Evolutionary conservation across 2,329 filamentous ascomycete species (phyloP), one percentile per base, ranked within the genome.

Genomic region (Alternaria gaisen): DNA sequence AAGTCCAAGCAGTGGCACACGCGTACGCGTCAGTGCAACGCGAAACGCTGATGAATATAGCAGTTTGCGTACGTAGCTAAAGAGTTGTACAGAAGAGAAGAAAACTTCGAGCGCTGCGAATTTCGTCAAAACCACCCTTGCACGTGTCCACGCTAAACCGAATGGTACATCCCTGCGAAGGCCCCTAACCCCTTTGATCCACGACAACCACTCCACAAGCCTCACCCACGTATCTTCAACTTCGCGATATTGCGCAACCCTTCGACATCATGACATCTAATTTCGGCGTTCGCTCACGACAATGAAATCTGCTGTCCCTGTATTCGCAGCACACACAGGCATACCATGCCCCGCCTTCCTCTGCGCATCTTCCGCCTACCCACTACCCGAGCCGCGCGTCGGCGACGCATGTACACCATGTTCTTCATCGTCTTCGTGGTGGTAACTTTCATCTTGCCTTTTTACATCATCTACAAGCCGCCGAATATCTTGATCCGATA

Each of bases 401-500:
- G 80, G 57, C 72, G 66, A 26, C 70, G 79, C 47, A 50, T 80
- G n/a, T 57, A 72, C 46, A 77, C 77, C 51, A 78, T 81, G 77
- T 53, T 81, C 46, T 48, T 74, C 41, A 64, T 73, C 26, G 22
- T 78, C 12, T 24, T 63, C 24, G 61, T 74, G 18, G 28, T 76
- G 8, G 61, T 71, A 52, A 64, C 72, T 44, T 64, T 80, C 41
- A 22, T 77, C 41, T 56, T 69, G 0, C 59, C 84, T 77, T 53
- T 79, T 57, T 95, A 93, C 81, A 77, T 87, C 64, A 83, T 96
- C 69, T 97, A 97, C 85, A 93, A 92, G 76, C 93, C 93, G 2
- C 93, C 93, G 0, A 79, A 78, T n/a, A 78, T 85, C 46, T 79
- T 97, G 36, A 90, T 97, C 74, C 80, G 83, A 58, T 90, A 90